Conservation (phyloP, 2,329 filamentous ascomycete genomes). For the Tolypocladium inflatum region DNA sequence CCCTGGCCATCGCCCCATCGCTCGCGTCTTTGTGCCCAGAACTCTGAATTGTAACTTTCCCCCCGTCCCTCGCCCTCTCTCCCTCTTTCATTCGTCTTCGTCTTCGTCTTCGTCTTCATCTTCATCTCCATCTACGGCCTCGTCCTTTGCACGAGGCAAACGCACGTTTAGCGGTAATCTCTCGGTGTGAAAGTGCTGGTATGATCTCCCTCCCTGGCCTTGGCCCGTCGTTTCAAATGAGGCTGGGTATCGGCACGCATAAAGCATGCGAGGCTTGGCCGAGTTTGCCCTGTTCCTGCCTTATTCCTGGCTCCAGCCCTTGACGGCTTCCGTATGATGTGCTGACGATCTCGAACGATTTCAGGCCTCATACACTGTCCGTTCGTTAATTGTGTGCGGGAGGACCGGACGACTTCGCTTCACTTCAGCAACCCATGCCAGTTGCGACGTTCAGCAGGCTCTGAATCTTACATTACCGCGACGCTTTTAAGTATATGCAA, state of each 20-base stretch:
- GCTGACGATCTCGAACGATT: not conserved
- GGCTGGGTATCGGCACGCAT: not conserved
- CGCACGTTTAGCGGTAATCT: not conserved
- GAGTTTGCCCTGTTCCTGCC: not conserved
- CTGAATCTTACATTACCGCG: slow-evolving; percentile 32
- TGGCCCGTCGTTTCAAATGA: not conserved
- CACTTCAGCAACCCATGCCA: not conserved
- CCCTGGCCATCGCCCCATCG: not conserved
- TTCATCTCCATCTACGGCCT: not conserved
- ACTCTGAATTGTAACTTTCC: not conserved
- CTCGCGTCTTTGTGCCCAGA: not conserved
- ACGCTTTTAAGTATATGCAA: not conserved
- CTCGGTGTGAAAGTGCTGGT: not conserved
- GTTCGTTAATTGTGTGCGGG: not conserved
- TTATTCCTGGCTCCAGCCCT: not conserved
- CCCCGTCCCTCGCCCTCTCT: not conserved
- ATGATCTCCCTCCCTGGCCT: not conserved
- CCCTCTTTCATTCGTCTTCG: not conserved
- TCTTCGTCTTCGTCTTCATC: not conserved
- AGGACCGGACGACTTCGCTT: not conserved
- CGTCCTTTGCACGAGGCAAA: not conserved
- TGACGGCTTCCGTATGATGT: not conserved
- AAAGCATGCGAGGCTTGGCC: not conserved
- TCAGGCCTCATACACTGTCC: not conserved
- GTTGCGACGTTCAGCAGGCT: slow-evolving; percentile 40